A percentile compares a stretch with the other conserved stretches of the same genome.
These are phyloP conservation scores for Aspergillus sp. DNA, from an alignment of 2,329 filamentous ascomycete species.

Conservation along the genomic window DNA sequence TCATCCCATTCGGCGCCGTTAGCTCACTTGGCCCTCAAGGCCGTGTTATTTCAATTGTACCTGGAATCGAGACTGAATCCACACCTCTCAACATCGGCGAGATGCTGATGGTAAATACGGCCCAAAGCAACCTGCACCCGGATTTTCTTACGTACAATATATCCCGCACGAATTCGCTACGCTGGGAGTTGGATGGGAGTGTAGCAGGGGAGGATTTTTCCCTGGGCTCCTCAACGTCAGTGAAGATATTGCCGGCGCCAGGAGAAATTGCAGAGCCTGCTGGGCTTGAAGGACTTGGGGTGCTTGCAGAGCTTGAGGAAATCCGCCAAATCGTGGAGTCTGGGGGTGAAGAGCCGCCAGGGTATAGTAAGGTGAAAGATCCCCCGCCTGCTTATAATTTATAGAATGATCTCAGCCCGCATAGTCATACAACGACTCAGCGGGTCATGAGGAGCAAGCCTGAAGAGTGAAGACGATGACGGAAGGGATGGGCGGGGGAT, in stretches of 20 bases:
- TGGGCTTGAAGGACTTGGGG: too few relatives aligned
- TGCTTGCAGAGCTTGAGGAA: too few relatives aligned
- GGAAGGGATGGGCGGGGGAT: neutral
- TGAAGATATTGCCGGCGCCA: neutral
- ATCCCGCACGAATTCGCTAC: neutral
- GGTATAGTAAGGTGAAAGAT: neutral
- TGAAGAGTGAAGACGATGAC: neutral
- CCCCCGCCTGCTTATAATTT: neutral
- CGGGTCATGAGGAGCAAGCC: too few relatives aligned
- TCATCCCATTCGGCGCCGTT: neutral
- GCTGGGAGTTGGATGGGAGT: neutral
- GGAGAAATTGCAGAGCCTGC: neutral
- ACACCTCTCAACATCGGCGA: neutral
- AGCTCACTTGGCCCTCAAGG: neutral
- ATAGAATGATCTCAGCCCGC: neutral
- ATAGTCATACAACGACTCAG: neutral
- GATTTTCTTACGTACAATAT: slow-evolving; percentile 7
- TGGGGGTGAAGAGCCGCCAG: neutral
- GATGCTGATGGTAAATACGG: neutral
- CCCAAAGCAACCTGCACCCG: neutral
- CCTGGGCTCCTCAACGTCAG: neutral
- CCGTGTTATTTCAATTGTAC: neutral
- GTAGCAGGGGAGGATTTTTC: neutral
- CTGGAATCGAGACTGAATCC: neutral
- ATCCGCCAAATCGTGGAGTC: too few relatives aligned